phyloP scores from a whole-genome alignment of 257 asterid species.

The Avicennia marina region DNA sequence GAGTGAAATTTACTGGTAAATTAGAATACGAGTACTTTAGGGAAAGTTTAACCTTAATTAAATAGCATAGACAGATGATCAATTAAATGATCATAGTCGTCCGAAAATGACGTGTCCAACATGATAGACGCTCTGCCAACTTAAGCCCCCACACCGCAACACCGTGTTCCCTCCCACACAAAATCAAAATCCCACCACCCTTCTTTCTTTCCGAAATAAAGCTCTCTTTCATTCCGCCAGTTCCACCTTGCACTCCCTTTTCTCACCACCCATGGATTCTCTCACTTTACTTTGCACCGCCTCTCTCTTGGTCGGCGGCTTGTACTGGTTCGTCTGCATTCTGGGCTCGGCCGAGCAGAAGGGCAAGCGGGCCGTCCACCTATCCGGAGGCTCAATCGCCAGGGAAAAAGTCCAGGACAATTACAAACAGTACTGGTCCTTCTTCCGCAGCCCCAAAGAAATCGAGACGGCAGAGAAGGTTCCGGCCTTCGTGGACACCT shows the following conservation, averaged over 20 bases:
- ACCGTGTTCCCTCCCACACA: too few relatives aligned
- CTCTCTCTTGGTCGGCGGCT: slow-evolving; percentile 50
- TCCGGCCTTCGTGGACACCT: slow-evolving; percentile 76
- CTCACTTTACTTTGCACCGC: slow-evolving; percentile 56
- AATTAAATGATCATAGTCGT: too few relatives aligned
- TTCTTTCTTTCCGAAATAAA: slow-evolving; percentile 19
- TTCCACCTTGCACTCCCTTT: slow-evolving; percentile 1
- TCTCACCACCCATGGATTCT: slow-evolving; percentile 34
- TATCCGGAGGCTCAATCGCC: slow-evolving; percentile 75
- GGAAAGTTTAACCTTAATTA: too few relatives aligned
- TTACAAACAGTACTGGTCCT: slow-evolving; percentile 74
- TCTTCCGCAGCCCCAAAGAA: slow-evolving; percentile 68
- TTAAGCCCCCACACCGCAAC: slow-evolving; percentile 7
- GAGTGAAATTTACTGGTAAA: too few relatives aligned
- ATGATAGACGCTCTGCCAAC: background rate
- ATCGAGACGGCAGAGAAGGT: slow-evolving; percentile 58
- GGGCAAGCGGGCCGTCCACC: slow-evolving; percentile 63
- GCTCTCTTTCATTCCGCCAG: slow-evolving; percentile 18
- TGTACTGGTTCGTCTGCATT: slow-evolving; percentile 63
- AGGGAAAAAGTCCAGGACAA: slow-evolving; percentile 53
- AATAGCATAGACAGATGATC: too few relatives aligned
- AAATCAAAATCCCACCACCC: slow-evolving; percentile 17
- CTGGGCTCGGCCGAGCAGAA: slow-evolving; percentile 75
- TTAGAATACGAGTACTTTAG: too few relatives aligned
- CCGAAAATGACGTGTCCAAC: slow-evolving; percentile 17